These are phyloP conservation scores for Selaginella moellendorffii DNA, from an alignment of 75 land plant genomes.

Conservation along the genomic window DNA sequence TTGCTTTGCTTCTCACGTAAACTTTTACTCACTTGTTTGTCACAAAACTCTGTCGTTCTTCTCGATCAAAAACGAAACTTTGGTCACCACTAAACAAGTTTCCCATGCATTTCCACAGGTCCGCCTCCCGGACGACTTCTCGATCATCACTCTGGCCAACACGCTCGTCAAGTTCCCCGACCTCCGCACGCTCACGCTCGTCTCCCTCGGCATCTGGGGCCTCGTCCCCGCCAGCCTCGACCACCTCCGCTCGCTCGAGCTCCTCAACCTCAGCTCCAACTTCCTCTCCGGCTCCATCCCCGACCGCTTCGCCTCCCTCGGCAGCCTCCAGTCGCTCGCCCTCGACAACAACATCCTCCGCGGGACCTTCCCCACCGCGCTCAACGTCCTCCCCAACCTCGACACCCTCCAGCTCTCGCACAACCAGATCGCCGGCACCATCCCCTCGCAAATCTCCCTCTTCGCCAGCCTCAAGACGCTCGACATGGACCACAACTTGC, in stretches of 20 bases:
- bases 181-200: conserved; percentile 38
- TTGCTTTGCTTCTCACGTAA: no score
- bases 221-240: conserved; percentile 38
- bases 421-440: conserved; percentile 37
- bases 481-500: conserved; percentile 45
- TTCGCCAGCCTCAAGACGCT: conserved; percentile 32
- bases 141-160: conserved; percentile 29
- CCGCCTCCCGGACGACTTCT: neutral
- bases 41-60: no score
- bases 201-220: conserved; percentile 85
- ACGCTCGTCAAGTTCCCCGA: conserved; percentile 39
- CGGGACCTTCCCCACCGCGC: conserved; percentile 42
- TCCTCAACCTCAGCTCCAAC: conserved; percentile 67
- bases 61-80: no score
- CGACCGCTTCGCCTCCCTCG: conserved; percentile 17
- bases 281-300: conserved; percentile 57
- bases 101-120: no score
- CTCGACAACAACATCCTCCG: conserved; percentile 48
- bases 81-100: no score
- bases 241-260: conserved; percentile 34
- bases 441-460: conserved; percentile 35
- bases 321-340: conserved; percentile 31
- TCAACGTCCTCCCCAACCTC: conserved; percentile 31
- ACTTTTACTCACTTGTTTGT: no score
- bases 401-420: conserved; percentile 44